Evolutionary conservation across 169 alveolate genomes (phyloP).

Genomic region (Cryptosporidium tyzzeri): DNA sequence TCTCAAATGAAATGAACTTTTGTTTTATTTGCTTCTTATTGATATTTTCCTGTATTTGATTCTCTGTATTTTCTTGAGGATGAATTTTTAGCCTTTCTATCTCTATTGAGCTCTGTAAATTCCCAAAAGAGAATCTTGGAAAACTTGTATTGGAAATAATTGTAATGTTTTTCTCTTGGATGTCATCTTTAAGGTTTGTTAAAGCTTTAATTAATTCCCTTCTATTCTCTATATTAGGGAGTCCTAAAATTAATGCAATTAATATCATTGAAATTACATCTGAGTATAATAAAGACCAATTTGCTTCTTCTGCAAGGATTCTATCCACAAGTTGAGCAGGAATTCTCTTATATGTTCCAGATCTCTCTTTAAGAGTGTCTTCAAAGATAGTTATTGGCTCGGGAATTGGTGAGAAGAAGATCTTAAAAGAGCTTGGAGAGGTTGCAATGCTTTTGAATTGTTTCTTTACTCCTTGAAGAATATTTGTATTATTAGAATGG

Average conservation of each 20-base stretch:
- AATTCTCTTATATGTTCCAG: conserved; percentile 38
- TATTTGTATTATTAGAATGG: not conserved
- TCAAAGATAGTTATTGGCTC: conserved; percentile 54
- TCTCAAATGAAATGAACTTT: conserved; percentile 31
- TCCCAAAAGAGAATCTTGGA: conserved; percentile 59
- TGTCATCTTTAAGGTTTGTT: conserved; percentile 24
- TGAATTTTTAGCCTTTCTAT: not conserved
- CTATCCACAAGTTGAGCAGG: conserved; percentile 42
- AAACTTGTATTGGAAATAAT: conserved; percentile 12
- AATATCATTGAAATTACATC: conserved; percentile 60
- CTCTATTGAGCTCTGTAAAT: not conserved
- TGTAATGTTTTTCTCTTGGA: not conserved
- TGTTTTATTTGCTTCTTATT: conserved; percentile 3
- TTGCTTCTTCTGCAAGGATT: conserved; percentile 37
- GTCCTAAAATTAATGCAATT: conserved; percentile 31
- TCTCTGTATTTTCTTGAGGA: not conserved
- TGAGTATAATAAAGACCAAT: conserved; percentile 62
- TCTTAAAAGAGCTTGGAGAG: conserved; percentile 35
- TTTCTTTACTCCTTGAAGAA: conserved; percentile 15
- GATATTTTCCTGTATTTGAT: not conserved
- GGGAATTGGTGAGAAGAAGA: conserved; percentile 37
- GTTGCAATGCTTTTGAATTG: conserved; percentile 27
- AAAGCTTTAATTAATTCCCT: conserved; percentile 18
- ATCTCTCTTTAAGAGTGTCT: conserved; percentile 15
- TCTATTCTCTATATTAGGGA: conserved; percentile 19